Evolutionary conservation across 495 filamentous ascomycete species (phyloP).

Genomic region (Neurospora sp.): DNA sequence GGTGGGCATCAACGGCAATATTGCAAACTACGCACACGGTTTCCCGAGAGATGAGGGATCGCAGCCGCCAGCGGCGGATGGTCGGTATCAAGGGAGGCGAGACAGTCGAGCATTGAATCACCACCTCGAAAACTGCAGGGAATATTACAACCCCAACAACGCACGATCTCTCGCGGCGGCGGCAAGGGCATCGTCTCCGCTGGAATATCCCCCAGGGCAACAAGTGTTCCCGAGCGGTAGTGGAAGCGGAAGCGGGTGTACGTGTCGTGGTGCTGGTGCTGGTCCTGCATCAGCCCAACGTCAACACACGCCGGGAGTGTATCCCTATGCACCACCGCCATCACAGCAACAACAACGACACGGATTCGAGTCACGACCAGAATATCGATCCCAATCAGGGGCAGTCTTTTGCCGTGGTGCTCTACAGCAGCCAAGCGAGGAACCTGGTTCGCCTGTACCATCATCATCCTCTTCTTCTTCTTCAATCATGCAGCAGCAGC

Average conservation of each 20-base stretch:
- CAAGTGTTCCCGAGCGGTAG: background rate
- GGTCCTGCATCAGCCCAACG: background rate
- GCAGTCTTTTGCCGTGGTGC: background rate
- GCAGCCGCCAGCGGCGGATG: constrained; percentile 31
- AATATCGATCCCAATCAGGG: background rate
- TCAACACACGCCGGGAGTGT: background rate
- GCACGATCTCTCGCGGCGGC: background rate
- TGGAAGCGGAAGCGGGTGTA: background rate
- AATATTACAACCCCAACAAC: background rate
- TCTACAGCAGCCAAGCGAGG: background rate
- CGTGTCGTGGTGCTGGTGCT: background rate
- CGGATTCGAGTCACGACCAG: background rate
- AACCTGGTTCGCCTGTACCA: background rate
- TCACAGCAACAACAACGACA: background rate
- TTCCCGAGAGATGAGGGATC: constrained; percentile 45
- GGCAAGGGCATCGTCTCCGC: background rate
- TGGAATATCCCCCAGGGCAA: background rate
- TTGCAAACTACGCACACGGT: constrained; percentile 56
- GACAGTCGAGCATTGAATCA: background rate
- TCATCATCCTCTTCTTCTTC: background rate
- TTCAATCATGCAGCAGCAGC: background rate
- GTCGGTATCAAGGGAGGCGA: background rate
- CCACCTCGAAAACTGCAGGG: background rate
- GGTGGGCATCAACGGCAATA: constrained; percentile 67
- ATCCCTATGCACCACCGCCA: background rate